Evolutionary conservation across 495 filamentous ascomycete species (phyloP), one percentile per base, ranked within the genome.

Genomic region (Trichoderma parareesei): DNA sequence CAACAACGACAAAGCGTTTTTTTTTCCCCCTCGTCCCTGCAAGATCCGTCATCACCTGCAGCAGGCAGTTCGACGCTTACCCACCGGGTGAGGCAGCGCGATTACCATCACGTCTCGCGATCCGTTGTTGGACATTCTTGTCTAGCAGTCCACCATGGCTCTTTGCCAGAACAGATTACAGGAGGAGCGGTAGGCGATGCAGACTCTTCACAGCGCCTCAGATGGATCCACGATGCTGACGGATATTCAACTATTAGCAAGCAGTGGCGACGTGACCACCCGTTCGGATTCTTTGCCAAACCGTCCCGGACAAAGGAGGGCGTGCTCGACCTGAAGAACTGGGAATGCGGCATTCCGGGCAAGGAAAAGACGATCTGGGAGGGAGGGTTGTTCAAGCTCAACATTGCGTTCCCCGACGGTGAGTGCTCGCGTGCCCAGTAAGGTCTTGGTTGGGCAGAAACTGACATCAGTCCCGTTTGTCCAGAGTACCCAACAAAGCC

Each of bases 401-500:
- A 89, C 57, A 86, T 99, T 65, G 87, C 83, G 14, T 99, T 99
- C 72, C 94, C 94, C 0, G 94, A 99, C 72, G 95, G 94, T 96
- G 81, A 74, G 88, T 82, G 49, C 57, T 69, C 60, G 61, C 4
- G 33, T 60, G 62, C 49, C 38, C n/a, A 5, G 64, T 41, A n/a
- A 62, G 62, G 60, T 66, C 27, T 27, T 16, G 41, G 40, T 62
- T 33, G 16, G 40, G 61, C 37, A 18, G 27, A 61, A 61, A 40
- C 71, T 71, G 60, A 75, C 69, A 61, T 70, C 71, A 49, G 68
- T 66, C 68, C 60, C 49, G 11, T 61, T 68, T 61, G 27, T 68
- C 67, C 71, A 98, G 94, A 99, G 72, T 99, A 99, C 75, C 94
- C 94, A 40, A 98, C 94, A 57, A 99, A 99, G 74, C 94, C 94